Base-by-base conservation (phyloP, 2,329 filamentous ascomycete species). In the Trichoderma lentiforme region DNA sequence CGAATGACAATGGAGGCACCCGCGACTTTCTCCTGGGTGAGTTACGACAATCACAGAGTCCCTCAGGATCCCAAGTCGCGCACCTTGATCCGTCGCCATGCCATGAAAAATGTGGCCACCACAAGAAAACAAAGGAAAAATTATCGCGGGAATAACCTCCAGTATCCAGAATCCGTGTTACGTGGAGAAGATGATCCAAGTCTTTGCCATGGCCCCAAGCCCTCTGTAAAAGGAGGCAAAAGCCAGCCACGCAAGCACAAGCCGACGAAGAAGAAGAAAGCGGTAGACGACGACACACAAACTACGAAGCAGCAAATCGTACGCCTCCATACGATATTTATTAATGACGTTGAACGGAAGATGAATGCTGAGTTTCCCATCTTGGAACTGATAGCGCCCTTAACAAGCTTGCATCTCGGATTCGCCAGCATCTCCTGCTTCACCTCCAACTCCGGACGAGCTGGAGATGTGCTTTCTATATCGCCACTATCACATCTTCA, bases 61-160 rank as follows among this genome's bases (percentile, higher is more conserved):
- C 64, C 64, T 6, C 64, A 67, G 64, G 64, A 67, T 15, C 64
- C 64, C 21, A 56, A 39, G 51, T 57, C 30, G 24, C 64, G 64
- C 30, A 67, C 64, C 47, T 30, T 67, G 15, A 67, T 67, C 30
- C 64, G 64, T 9, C 64, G 51, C 18, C 64, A 67, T 57, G 64
- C 64, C 8, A 67, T 67, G 64, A 32, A 32, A 1, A 34, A 67
- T 39, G 65, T 68, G 24, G 65, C 65, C 6, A 58, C 32, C 9
- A 68, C 65, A 12, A 43, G 65, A 4, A 57, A 58, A 6, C 65
- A 68, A 28, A 68, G 34, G 32, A n/a, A 32, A 28, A 68, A 58
- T n/a, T 68, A 68, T 58, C 51, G 65, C 12, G 51, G 65, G 1
- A 68, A 68, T 21, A 15, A 14, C 51, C 3, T 58, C 3, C 53